Conservation (phyloP, 2,329 filamentous ascomycete genomes). For the Monosporascus sp. region DNA sequence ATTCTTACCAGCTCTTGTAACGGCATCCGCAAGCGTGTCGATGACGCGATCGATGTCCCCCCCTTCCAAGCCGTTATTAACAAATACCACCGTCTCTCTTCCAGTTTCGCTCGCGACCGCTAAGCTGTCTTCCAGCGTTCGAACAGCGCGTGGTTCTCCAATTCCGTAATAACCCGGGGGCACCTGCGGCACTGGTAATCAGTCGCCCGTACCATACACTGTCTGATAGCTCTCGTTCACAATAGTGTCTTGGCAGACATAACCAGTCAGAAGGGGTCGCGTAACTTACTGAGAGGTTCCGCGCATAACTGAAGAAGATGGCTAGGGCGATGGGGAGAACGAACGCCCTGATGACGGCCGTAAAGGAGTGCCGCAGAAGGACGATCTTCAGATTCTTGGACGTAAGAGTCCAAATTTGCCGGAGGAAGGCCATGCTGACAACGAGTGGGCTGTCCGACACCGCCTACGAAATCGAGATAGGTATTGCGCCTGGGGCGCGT, state of each 20-base stretch:
- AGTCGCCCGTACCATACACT: not conserved
- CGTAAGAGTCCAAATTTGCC: slow-evolving; percentile 57
- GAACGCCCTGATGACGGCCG: slow-evolving; percentile 52
- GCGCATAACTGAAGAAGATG: slow-evolving; percentile 62
- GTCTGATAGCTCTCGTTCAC: not conserved
- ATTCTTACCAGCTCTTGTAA: slow-evolving; percentile 49
- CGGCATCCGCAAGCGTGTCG: slow-evolving; percentile 51
- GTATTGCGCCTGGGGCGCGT: not conserved
- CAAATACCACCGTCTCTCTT: slow-evolving; percentile 67
- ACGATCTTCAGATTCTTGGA: slow-evolving; percentile 58
- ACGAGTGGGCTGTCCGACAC: not conserved
- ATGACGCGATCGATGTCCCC: slow-evolving; percentile 72
- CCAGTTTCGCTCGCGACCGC: slow-evolving; percentile 46
- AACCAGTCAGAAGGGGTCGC: not conserved
- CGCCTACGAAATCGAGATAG: not conserved
- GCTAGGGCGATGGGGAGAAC: slow-evolving; percentile 54
- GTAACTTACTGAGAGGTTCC: slow-evolving; percentile 41
- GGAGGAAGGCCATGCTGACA: slow-evolving; percentile 43
- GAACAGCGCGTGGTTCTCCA: slow-evolving; percentile 54
- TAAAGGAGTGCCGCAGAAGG: slow-evolving; percentile 45
- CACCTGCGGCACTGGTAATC: slow-evolving; percentile 54
- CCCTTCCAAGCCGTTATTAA: slow-evolving; percentile 65
- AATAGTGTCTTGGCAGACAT: not conserved
- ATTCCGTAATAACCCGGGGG: slow-evolving; percentile 73
- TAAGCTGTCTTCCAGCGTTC: slow-evolving; percentile 61